A percentile compares a stretch with the other conserved stretches of the same genome.
Evolutionary conservation across 768 basidiomycete genomes (phyloP).

Genomic region (Tricholoma furcatifolium): DNA sequence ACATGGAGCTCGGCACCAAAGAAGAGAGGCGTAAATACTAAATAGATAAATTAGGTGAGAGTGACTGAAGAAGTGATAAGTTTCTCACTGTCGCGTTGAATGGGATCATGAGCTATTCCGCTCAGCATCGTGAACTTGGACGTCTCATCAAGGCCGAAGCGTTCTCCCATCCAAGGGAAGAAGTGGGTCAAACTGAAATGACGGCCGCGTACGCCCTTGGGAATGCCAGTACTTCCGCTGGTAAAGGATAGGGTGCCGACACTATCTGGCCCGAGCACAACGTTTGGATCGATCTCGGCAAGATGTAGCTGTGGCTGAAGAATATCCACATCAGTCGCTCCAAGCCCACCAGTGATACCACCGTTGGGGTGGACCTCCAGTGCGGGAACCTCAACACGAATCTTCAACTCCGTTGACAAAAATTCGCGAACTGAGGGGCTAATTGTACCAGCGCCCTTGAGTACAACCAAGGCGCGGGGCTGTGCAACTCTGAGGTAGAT

Average conservation of each 20-base stretch:
- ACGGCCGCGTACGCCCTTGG: constrained; percentile 94
- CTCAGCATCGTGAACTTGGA: constrained; percentile 98
- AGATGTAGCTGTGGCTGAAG: constrained; percentile 54
- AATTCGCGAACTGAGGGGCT: constrained; percentile 81
- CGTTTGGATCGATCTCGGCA: constrained; percentile 71
- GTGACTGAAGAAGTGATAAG: not conserved
- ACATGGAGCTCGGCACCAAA: constrained; percentile 95
- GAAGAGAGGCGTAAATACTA: constrained; percentile 98
- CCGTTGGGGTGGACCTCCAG: constrained; percentile 72
- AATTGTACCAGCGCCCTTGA: constrained; percentile 87
- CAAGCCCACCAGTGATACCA: constrained; percentile 61
- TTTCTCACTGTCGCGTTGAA: constrained; percentile 93
- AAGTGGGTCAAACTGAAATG: constrained; percentile 98
- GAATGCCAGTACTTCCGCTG: constrained; percentile 95
- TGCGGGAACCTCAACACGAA: constrained; percentile 90
- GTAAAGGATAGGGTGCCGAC: constrained; percentile 95
- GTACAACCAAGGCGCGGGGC: constrained; percentile 86
- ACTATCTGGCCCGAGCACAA: constrained; percentile 92
- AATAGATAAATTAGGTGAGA: constrained; percentile 4
- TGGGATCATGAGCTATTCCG: constrained; percentile 98
- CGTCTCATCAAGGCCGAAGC: constrained; percentile 69
- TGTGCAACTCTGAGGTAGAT: constrained; percentile 92
- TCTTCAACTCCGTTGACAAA: constrained; percentile 71
- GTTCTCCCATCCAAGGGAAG: constrained; percentile 98
- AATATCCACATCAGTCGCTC: constrained; percentile 50